A percentile compares a stretch with the other conserved stretches of the same genome.
phyloP scores from a whole-genome alignment of 495 filamentous ascomycete genomes.

The Friedmanniomyces endolithicus region DNA sequence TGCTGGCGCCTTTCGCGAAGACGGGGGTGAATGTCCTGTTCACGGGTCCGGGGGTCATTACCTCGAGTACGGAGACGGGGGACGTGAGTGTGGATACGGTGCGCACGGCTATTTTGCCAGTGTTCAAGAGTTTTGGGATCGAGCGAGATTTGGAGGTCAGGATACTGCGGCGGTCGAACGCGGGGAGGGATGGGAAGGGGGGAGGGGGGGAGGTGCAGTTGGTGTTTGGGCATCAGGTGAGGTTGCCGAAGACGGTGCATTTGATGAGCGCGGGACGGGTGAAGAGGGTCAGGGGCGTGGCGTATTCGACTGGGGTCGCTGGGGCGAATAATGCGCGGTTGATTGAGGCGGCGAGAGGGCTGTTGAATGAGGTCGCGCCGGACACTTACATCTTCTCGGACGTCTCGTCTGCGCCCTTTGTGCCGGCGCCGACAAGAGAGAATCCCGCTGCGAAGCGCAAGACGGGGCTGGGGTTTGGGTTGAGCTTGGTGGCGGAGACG shows the following conservation, averaged over 20 bases:
- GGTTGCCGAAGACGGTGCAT: slow-evolving; percentile 88
- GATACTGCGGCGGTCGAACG: slow-evolving; percentile 65
- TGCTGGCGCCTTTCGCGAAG: slow-evolving; percentile 90
- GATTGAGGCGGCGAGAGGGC: slow-evolving; percentile 79
- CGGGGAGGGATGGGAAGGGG: slow-evolving; percentile 56
- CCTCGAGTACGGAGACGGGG: slow-evolving; percentile 61
- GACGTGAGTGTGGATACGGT: slow-evolving; percentile 88
- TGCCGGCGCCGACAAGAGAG: slow-evolving; percentile 48
- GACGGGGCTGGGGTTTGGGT: slow-evolving; percentile 74
- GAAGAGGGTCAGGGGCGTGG: slow-evolving; percentile 80
- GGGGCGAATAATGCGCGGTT: slow-evolving; percentile 87
- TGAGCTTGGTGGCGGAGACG: slow-evolving; percentile 83
- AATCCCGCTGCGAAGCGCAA: slow-evolving; percentile 52
- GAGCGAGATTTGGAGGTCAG: slow-evolving; percentile 76
- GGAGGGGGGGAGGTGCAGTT: slow-evolving; percentile 89
- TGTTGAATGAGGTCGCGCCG: slow-evolving; percentile 70
- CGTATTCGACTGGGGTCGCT: slow-evolving; percentile 79
- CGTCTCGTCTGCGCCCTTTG: slow-evolving; percentile 57
- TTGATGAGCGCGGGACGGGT: slow-evolving; percentile 72
- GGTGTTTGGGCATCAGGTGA: slow-evolving; percentile 79
- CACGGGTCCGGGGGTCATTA: slow-evolving; percentile 86
- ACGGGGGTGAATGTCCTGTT: slow-evolving; percentile 76
- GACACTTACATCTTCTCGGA: slow-evolving; percentile 82
- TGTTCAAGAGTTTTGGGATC: slow-evolving; percentile 84
- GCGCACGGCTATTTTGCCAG: slow-evolving; percentile 79